These are phyloP conservation scores for Immersiporthe knoxdaviesiana DNA, from an alignment of 2,329 filamentous ascomycete species.

Conservation along the genomic window DNA sequence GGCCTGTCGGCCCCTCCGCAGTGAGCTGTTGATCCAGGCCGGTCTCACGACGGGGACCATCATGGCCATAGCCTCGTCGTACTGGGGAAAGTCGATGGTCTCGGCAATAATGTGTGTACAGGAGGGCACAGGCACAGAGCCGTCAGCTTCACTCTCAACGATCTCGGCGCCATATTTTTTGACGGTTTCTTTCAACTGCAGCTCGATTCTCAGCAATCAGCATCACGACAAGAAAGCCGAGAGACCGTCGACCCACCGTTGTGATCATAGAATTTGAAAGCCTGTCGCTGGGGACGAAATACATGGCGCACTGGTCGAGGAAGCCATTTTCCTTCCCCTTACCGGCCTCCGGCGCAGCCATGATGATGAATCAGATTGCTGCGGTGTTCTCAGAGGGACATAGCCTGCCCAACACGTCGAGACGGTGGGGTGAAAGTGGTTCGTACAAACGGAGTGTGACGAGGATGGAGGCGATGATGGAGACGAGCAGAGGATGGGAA, in stretches of 20 bases:
- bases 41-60: conserved; percentile 86
- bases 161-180: conserved; percentile 55
- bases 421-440: background rate
- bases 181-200: conserved; percentile 48
- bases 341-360: conserved; percentile 13
- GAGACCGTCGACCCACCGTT: conserved; percentile 13
- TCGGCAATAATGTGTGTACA: conserved; percentile 65
- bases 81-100: conserved; percentile 91
- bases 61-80: conserved; percentile 70
- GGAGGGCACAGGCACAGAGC: conserved; percentile 50
- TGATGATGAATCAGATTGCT: background rate
- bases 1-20: conserved; percentile 70
- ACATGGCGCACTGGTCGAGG: conserved; percentile 22
- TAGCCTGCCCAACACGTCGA: conserved; percentile 19
- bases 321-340: conserved; percentile 8
- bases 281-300: conserved; percentile 21
- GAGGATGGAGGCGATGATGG: background rate
- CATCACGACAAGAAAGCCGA: background rate
- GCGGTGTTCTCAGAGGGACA: background rate
- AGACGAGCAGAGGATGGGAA: background rate
- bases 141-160: conserved; percentile 51
- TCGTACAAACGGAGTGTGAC: background rate
- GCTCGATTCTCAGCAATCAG: conserved; percentile 4
- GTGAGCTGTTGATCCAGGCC: conserved; percentile 75
- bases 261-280: conserved; percentile 12